Base-by-base conservation (phyloP, 2,329 filamentous ascomycete species). In the Sphaerulina musiva region DNA sequence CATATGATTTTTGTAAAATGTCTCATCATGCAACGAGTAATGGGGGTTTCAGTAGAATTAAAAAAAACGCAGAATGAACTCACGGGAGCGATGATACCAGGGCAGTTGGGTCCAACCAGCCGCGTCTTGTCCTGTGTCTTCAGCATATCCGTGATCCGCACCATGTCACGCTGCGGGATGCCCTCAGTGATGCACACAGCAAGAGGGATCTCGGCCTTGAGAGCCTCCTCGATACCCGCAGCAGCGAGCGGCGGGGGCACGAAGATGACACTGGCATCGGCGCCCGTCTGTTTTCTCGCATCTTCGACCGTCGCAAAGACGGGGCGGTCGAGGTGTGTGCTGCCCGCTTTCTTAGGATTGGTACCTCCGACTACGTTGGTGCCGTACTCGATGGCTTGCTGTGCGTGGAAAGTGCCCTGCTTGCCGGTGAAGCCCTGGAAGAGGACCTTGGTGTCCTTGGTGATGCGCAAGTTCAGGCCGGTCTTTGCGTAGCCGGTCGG, bases 151-250 rank as follows among this genome's bases (percentile, higher is more conserved):
- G 93, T 96, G 75, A 97, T 95, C 78, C 92, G 90, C 68, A 97
- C 90, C 93, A 98, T 98, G 78, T 98, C 91, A 75, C 96, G 90
- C 77, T 96, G 92, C 65, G 91, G 92, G 68, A 96, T 96, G 72
- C 92, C 92, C 80, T 97, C 92, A 58, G 92, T 97, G 70, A 97
- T 97, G 74, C 91, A 96, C 68, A 98, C 93, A 67, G 95, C 87
- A 59, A 98, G 84, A 62, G 90, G 89, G 56, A 98, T 85, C 78
- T 98, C 93, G 64, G 93, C 93, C 66, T 80, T 78, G 70, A 98
- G 85, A 66, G 93, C 93, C 78, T 98, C 93, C 77, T 97, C 92
- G 66, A 98, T 98, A 83, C 91, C 87, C 66, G 85, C 85, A 61
- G 93, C 93, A 64, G 93, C 93, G 67, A 97, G 72, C 63, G 93